Percentiles rank a stretch among this genome's conserved stretches.
phyloP scores from a whole-genome alignment of 139 green algal genomes.

The Yamagishiella unicocca region DNA sequence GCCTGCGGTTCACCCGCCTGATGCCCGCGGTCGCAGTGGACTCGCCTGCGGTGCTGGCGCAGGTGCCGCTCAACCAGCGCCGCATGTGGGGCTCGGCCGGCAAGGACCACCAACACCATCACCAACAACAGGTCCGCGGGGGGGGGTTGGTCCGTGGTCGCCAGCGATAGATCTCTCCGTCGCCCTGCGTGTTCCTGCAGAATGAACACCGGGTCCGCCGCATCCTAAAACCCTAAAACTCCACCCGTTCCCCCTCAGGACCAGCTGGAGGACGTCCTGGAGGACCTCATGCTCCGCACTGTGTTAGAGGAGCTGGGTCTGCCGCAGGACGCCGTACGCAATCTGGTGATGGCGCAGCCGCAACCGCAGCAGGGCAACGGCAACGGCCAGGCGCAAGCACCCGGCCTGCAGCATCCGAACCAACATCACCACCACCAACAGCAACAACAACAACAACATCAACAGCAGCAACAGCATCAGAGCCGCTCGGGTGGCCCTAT shows the following conservation, averaged over 20 bases:
- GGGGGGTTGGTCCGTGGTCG: no score
- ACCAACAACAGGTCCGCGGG: no score
- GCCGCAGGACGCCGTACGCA: slow-evolving; percentile 54
- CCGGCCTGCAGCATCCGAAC: no score
- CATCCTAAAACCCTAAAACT: no score
- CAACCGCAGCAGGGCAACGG: not conserved
- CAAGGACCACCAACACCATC: not conserved
- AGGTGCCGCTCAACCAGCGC: slow-evolving; percentile 12
- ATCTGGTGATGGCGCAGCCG: slow-evolving; percentile 23
- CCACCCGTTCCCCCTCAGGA: slow-evolving; percentile 11
- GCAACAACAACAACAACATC: no score
- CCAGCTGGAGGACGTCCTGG: slow-evolving; percentile 46
- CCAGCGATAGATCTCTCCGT: no score
- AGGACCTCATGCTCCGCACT: slow-evolving; percentile 49
- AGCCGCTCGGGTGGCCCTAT: not conserved
- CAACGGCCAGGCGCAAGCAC: no score
- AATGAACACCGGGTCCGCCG: no score
- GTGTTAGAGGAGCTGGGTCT: slow-evolving; percentile 57
- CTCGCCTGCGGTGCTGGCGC: slow-evolving; percentile 13
- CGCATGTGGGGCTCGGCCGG: not conserved
- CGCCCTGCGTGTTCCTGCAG: no score
- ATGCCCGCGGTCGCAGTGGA: slow-evolving; percentile 34
- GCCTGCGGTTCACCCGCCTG: slow-evolving; percentile 27
- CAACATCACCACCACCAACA: no score
- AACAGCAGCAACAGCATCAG: not conserved